Evolutionary conservation across 2,329 filamentous ascomycete species (phyloP).

Genomic region (Trichoderma cornu-damae): DNA sequence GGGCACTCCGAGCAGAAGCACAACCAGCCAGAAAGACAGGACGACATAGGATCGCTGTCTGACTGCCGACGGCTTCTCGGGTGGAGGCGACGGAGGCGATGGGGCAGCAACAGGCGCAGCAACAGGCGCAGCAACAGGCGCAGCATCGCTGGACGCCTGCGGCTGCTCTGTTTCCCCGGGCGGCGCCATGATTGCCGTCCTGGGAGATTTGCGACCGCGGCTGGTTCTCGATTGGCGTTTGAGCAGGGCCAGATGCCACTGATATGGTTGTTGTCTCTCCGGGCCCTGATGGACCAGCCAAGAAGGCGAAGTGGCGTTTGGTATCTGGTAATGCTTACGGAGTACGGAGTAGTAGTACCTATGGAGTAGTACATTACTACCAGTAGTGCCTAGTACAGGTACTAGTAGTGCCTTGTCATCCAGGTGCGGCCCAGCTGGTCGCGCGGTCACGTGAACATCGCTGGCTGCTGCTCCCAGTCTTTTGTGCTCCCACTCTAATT

Average conservation of each 20-base stretch:
- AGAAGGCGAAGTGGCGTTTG: conserved; percentile 12
- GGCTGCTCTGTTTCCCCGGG: conserved; percentile 14
- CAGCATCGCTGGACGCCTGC: conserved; percentile 22
- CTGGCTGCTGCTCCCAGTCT: not conserved
- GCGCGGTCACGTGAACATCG: conserved; percentile 11
- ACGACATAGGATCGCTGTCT: conserved; percentile 70
- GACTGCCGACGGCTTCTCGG: conserved; percentile 66
- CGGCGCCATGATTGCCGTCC: conserved; percentile 17
- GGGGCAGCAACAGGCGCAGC: conserved; percentile 22
- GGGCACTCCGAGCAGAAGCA: conserved; percentile 76
- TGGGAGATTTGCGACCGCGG: not conserved
- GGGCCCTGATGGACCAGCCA: not conserved
- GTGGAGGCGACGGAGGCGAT: conserved; percentile 53
- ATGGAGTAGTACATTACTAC: no score
- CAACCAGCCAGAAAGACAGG: conserved; percentile 84
- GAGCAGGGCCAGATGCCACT: not conserved
- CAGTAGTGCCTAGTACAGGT: no score
- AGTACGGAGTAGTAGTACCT: no score
- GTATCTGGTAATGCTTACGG: not conserved
- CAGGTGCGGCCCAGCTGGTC: not conserved
- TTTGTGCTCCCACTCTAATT: no score
- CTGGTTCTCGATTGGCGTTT: not conserved
- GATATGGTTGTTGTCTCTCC: not conserved
- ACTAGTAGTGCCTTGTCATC: no score
- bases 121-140: conserved; percentile 24